Base-by-base conservation (phyloP, 2,329 filamentous ascomycete genomes). In the Epichloe aotearoae region DNA sequence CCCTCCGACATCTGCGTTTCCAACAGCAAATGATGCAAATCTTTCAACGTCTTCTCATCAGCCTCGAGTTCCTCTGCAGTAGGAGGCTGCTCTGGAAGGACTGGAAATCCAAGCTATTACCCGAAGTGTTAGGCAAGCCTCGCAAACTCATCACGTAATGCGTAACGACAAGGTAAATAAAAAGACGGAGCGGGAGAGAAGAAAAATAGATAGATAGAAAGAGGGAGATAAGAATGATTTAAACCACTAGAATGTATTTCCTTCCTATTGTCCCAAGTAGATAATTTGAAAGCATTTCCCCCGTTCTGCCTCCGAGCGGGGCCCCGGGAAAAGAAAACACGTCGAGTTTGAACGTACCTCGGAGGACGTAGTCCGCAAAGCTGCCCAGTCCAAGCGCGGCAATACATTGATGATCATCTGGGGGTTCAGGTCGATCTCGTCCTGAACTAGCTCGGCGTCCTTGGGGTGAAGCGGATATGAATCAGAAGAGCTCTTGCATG, bases 401-500 rank as follows among this genome's bases (percentile, higher is more conserved):
- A 98, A 72, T 46, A 98, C 80, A 64, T 95, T 96, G 59, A 79
- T 73, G 53, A 98, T 72, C 63, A 97, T 87, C 46, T 83, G 73
- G 2, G 75, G 75, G 68, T 95, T 94, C 62, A 93, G 69, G 50
- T 91, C 87, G 55, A 90, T 73, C 56, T 94, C 87, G 59, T 94
- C 87, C 61, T 89, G 82, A 58, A 90, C 89, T 23, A 98, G 82
- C 66, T 95, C 89, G 49, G 88, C 90, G 61, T 97, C 89, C 61
- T 84, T 84, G 51, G 93, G 91, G 67, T 97, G 93, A 15, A 98
- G 77, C 2, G 93, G 93, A 64, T 94, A 97, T 23, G 88, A 88
- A 49, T 78, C 72, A 5, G 84, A 74, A 34, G 84, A 83, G 52
- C 82, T 79, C 71, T 94, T 95, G 84, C 93, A 98, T 51, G 86